These are phyloP conservation scores for Phytophthora aleatoria DNA, from an alignment of 352 stramenopile species.

Conservation along the genomic window DNA sequence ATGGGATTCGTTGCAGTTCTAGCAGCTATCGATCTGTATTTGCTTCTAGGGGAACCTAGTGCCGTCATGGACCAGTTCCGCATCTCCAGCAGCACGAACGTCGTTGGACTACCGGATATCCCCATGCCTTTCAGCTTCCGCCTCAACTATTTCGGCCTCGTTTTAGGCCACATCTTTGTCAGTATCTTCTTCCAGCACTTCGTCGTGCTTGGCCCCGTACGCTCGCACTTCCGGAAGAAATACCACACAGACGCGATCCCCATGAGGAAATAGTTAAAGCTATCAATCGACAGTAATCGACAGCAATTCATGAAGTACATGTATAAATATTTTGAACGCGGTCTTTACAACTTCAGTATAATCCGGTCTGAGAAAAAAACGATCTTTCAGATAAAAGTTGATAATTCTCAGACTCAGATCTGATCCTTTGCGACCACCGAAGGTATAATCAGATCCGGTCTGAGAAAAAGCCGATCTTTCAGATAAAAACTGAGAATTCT, in stretches of 20 bases:
- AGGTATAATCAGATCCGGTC: too few relatives aligned
- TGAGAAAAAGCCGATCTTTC: too few relatives aligned
- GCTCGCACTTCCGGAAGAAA: slow-evolving; percentile 40
- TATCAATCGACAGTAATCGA: background rate
- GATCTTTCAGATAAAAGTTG: too few relatives aligned
- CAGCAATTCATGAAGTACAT: too few relatives aligned
- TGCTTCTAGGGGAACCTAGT: slow-evolving; percentile 46
- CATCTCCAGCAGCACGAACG: slow-evolving; percentile 59
- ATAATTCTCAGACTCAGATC: too few relatives aligned
- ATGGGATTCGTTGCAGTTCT: slow-evolving; percentile 36
- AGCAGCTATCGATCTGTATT: slow-evolving; percentile 37
- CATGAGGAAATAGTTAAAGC: slow-evolving; percentile 30
- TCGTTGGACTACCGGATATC: slow-evolving; percentile 51
- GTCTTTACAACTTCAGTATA: too few relatives aligned
- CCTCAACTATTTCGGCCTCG: slow-evolving; percentile 37
- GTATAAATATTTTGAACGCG: too few relatives aligned
- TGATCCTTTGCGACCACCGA: too few relatives aligned
- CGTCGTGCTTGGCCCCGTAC: slow-evolving; percentile 45
- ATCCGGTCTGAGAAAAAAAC: too few relatives aligned
- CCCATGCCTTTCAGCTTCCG: slow-evolving; percentile 50
- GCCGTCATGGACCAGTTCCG: slow-evolving; percentile 51
- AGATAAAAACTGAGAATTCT: too few relatives aligned
- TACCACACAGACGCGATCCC: slow-evolving; percentile 40
- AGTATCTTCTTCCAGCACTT: slow-evolving; percentile 41
- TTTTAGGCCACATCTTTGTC: slow-evolving; percentile 34